A percentile compares a stretch with the other conserved stretches of the same genome.
Conservation (phyloP, 257 asterid genomes). For the Solanum dulcamara region DNA sequence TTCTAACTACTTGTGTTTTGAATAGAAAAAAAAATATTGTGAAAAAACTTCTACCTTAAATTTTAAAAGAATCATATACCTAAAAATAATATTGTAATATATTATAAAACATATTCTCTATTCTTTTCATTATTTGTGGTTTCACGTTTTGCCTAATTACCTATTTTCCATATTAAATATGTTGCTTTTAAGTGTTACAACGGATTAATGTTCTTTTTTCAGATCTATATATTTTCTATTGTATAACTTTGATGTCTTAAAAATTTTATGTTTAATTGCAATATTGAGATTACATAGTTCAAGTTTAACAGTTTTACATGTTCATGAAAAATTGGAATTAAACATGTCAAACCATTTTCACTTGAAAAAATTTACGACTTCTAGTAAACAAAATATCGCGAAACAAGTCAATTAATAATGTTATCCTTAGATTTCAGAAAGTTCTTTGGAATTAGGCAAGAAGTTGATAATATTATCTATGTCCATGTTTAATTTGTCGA, state of each 20-base stretch:
- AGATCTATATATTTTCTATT: too few species aligned
- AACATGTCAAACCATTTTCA: too few species aligned
- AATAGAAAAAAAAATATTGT: background rate
- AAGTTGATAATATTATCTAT: background rate
- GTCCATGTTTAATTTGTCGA: background rate
- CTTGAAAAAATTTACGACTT: too few species aligned
- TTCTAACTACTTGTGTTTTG: background rate
- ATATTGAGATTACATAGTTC: background rate
- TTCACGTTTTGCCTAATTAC: background rate
- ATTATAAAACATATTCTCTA: background rate
- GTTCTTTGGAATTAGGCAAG: background rate
- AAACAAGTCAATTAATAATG: background rate
- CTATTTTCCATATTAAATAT: background rate
- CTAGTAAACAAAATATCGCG: background rate
- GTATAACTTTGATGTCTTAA: background rate
- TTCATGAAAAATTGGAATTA: background rate
- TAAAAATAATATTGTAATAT: background rate
- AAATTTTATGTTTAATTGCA: background rate
- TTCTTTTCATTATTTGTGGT: background rate
- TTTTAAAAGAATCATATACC: too few species aligned
- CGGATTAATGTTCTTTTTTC: too few species aligned
- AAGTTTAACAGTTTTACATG: background rate
- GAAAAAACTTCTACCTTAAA: too few species aligned
- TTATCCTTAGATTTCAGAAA: background rate
- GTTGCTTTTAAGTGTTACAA: background rate